Percentiles rank a stretch among this genome's conserved stretches.
phyloP scores from a whole-genome alignment of 371 early-diverging fungal species.

The Apophysomyces variabilis region DNA sequence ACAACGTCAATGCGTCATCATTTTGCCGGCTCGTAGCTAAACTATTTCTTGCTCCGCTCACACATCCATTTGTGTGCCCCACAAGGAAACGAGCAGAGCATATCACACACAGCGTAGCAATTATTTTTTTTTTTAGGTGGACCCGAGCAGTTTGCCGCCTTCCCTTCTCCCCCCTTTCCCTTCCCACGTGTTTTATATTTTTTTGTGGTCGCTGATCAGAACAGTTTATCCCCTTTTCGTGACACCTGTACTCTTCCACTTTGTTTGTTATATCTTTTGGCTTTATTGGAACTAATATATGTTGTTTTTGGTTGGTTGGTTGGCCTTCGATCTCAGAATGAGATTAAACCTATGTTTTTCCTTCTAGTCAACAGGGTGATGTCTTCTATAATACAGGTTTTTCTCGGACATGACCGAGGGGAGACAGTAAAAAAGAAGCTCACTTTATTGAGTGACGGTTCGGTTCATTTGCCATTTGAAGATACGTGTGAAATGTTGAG shows the following conservation, averaged over 20 bases:
- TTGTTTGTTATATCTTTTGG: background rate
- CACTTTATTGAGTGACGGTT: too few species aligned
- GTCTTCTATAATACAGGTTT: too few species aligned
- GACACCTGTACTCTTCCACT: background rate
- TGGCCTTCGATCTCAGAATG: background rate
- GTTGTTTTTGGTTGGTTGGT: background rate
- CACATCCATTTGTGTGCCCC: background rate
- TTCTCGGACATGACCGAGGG: background rate
- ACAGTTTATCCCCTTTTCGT: slow-evolving; percentile 6
- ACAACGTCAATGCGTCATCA: slow-evolving; percentile 9
- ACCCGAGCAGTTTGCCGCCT: background rate
- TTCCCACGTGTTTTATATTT: slow-evolving; percentile 3
- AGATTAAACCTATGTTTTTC: background rate
- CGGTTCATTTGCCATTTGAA: background rate
- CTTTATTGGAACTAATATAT: background rate
- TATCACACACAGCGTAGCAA: background rate
- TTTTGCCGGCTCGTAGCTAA: background rate
- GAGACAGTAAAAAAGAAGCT: background rate
- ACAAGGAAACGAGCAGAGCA: background rate
- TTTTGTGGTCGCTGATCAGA: slow-evolving; percentile 2
- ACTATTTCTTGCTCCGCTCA: background rate
- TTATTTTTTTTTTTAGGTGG: background rate
- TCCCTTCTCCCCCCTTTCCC: background rate
- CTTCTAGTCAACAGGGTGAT: background rate
- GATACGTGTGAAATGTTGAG: slow-evolving; percentile 6